These are phyloP conservation scores for Cryptococcus sp. DNA, from an alignment of 1,284 basidiomycete species.

Conservation along the genomic window DNA sequence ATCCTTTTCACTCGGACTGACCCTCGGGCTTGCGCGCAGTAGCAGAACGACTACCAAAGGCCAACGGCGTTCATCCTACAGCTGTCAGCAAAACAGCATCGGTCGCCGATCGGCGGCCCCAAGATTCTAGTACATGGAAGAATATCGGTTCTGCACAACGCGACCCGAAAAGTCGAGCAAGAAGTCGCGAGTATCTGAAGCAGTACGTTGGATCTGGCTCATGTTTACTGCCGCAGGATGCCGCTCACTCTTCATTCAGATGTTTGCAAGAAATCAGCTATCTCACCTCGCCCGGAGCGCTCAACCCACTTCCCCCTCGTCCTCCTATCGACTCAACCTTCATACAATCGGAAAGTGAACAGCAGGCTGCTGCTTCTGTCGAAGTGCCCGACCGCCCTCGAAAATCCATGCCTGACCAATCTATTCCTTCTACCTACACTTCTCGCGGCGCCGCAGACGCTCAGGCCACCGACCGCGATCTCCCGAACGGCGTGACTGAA, in stretches of 20 bases:
- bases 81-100: slow-evolving; percentile 24
- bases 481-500: slow-evolving; percentile 9
- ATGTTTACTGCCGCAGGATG: no score
- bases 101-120: slow-evolving; percentile 23
- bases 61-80: slow-evolving; percentile 36
- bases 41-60: slow-evolving; percentile 18
- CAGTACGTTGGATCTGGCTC: slow-evolving; percentile 68
- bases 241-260: no score
- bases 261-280: slow-evolving; percentile 98
- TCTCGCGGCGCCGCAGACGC: not conserved
- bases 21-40: slow-evolving; percentile 1
- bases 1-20: not conserved
- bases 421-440: slow-evolving; percentile 20
- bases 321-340: slow-evolving; percentile 53
- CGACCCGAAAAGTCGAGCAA: slow-evolving; percentile 86
- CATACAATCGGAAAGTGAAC: slow-evolving; percentile 7
- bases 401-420: slow-evolving; percentile 43
- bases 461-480: not conserved
- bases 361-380: not conserved
- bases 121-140: slow-evolving; percentile 61
- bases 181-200: slow-evolving; percentile 95
- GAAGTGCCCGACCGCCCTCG: slow-evolving; percentile 37
- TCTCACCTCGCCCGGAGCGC: slow-evolving; percentile 90
- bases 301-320: slow-evolving; percentile 91
- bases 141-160: slow-evolving; percentile 67